These are phyloP conservation scores for Debaryomyces psychrophilus DNA, from an alignment of 1,139 yeast genomes.

Conservation along the genomic window DNA sequence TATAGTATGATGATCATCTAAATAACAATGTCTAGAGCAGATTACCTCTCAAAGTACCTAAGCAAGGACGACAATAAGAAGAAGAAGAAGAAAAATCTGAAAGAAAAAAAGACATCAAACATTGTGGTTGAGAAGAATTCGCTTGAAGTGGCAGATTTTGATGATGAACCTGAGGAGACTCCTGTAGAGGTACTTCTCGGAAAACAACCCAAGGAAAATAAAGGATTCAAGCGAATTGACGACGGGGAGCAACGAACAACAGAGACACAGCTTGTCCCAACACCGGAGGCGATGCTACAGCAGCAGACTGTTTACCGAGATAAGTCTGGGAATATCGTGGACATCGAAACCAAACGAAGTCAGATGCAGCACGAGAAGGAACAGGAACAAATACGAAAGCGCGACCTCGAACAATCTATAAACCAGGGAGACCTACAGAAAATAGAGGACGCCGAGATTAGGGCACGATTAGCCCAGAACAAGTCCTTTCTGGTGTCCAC, in stretches of 20 bases:
- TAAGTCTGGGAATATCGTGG: constrained; percentile 40
- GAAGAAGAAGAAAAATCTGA: constrained; percentile 15
- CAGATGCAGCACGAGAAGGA: constrained; percentile 36
- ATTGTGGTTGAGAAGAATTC: constrained; percentile 14
- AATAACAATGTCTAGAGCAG: constrained; percentile 25
- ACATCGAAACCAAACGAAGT: constrained; percentile 30
- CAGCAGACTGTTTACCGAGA: constrained; percentile 38
- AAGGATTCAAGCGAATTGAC: constrained; percentile 46
- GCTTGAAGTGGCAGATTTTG: constrained; percentile 1
- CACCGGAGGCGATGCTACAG: constrained; percentile 23
- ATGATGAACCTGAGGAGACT: constrained; percentile 19
- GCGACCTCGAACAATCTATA: constrained; percentile 13
- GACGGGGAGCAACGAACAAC: constrained; percentile 20
- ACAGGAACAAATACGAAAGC: constrained; percentile 39
- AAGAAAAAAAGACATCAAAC: constrained; percentile 13
- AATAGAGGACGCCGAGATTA: constrained; percentile 50
- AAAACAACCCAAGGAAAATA: constrained; percentile 17
- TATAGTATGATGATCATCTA: neutral
- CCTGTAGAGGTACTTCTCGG: constrained; percentile 27
- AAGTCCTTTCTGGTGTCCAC: constrained; percentile 31
- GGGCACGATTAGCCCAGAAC: constrained; percentile 32
- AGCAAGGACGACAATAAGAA: constrained; percentile 10
- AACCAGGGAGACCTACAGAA: constrained; percentile 41
- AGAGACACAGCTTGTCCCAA: constrained; percentile 7
- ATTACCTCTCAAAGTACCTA: constrained; percentile 32